Conservation (phyloP, 1,284 basidiomycete species). For the Cryptococcus depauperatus region DNA sequence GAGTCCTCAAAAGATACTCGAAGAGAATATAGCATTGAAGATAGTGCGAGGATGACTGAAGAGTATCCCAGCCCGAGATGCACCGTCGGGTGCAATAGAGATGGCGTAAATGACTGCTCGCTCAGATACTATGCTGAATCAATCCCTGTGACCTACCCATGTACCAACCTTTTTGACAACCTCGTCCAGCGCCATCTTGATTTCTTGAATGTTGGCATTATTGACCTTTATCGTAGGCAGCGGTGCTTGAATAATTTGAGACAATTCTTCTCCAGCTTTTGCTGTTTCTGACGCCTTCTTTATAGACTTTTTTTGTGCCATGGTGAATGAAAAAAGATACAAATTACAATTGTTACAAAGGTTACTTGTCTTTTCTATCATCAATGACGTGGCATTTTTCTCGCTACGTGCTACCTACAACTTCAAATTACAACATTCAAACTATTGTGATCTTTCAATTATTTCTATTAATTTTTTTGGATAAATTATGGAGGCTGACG, state of each 20-base stretch:
- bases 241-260: slow-evolving; percentile 23
- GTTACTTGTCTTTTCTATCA: too few relatives aligned
- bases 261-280: background rate
- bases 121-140: slow-evolving; percentile 55
- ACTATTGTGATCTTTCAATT: too few relatives aligned
- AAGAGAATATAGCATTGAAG: slow-evolving; percentile 74
- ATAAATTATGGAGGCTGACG: too few relatives aligned
- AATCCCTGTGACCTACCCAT: background rate
- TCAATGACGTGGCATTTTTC: background rate
- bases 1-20: slow-evolving; percentile 76
- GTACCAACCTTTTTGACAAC: slow-evolving; percentile 66
- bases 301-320: background rate
- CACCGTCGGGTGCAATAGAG: slow-evolving; percentile 74
- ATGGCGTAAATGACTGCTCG: slow-evolving; percentile 75
- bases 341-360: background rate
- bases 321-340: background rate
- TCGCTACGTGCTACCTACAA: background rate
- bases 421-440: background rate
- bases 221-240: slow-evolving; percentile 62
- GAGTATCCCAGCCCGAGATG: slow-evolving; percentile 75
- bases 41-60: slow-evolving; percentile 66
- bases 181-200: slow-evolving; percentile 86
- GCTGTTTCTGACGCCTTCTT: too few relatives aligned
- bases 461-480: too few relatives aligned
- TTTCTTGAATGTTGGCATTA: slow-evolving; percentile 66